Evolutionary conservation across 768 basidiomycete species (phyloP), one percentile per base, ranked within the genome.

Genomic region (Phlebiopsis flavidoalba): DNA sequence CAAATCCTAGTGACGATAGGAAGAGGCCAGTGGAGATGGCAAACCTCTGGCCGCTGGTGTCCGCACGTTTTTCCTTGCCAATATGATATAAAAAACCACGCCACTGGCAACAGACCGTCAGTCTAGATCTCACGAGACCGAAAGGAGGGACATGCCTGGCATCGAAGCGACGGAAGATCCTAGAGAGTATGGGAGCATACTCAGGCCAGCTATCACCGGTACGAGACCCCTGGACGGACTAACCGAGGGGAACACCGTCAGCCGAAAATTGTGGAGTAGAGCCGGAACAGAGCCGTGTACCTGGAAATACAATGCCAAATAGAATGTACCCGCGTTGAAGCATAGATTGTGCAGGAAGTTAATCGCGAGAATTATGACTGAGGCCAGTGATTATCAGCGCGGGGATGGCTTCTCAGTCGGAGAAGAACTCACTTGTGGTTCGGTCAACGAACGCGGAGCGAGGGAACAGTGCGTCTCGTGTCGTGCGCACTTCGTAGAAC

Each of bases 241-340:
- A 47, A 15, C 11, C 31, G 7, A 24, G 6, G 26, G n/a, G 6
- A 15, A 17, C 5, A 31, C 10, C 40, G 40, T 14, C n/a, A n/a
- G n/a, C 33, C 35, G 33, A 36, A 26, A 53, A 35, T 11, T 7
- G 11, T n/a, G n/a, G 12, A 53, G 48, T 26, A 19, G 48, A 26
- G 12, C 12, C 52, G 35, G 8, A 33, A 12, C 5, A 21, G 43
- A 26, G 51, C 12, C 36, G 68, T 76, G 40, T 64, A 89, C 91
- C 80, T 94, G 91, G 73, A 83, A 93, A 71, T 85, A 93, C 22
- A 93, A 72, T 0, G 91, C 89, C 50, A 94, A 83, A 74, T 91
- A 94, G 74, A 89, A 94, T 5, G 91, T 93, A 53, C 89, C 91
- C 35, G 91, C 83, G 64, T 83, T 93, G 72, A 92, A 94, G 15